Conservation (phyloP, 257 asterid genomes). For the Ligustrum vulgare region DNA sequence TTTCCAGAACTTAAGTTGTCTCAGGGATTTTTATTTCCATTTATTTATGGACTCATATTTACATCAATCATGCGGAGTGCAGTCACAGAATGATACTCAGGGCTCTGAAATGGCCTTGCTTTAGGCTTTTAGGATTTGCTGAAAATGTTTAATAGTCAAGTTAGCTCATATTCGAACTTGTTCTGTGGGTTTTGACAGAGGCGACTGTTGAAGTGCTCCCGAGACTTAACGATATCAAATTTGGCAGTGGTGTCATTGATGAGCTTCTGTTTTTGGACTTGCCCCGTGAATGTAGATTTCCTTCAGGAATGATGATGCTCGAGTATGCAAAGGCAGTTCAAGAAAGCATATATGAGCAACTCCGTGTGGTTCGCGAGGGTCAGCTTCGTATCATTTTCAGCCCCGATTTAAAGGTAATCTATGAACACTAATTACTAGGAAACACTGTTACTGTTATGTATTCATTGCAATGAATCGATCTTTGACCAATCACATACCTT, state of each 20-base stretch:
- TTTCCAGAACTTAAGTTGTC: background rate
- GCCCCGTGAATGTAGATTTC: constrained; percentile 85
- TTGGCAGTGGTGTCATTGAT: constrained; percentile 83
- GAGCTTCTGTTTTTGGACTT: constrained; percentile 94
- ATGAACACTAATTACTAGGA: background rate
- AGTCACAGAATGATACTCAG: background rate
- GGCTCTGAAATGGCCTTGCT: background rate
- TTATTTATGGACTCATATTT: too few species aligned
- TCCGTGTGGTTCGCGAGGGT: constrained; percentile 98
- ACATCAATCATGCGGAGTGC: too few species aligned
- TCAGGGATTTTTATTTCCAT: background rate
- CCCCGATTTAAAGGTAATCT: constrained; percentile 83
- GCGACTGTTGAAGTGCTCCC: constrained; percentile 99
- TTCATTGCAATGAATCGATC: background rate
- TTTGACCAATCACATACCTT: background rate
- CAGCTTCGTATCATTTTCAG: constrained; percentile 89
- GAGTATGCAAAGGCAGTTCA: constrained; percentile 94
- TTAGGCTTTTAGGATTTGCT: background rate
- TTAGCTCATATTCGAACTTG: background rate
- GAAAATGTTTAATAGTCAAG: background rate
- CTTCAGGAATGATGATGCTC: constrained; percentile 94
- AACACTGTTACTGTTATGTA: background rate
- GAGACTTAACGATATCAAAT: constrained; percentile 92
- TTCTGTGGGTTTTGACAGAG: constrained; percentile 51
- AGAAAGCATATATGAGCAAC: constrained; percentile 93